phyloP scores from a whole-genome alignment of 208 protist species.

The Trypanosoma lewisi region DNA sequence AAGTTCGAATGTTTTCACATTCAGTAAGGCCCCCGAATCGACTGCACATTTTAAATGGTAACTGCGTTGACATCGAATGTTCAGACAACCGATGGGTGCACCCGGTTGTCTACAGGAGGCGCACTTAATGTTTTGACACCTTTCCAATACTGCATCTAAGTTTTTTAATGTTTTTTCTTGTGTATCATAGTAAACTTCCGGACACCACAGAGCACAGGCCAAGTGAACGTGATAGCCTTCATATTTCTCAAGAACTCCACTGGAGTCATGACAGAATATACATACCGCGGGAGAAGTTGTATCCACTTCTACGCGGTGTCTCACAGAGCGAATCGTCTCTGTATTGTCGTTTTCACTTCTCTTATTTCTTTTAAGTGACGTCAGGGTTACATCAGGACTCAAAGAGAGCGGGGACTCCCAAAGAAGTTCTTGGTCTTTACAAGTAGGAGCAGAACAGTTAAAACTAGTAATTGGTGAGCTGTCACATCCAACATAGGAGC shows the following conservation, averaged over 20 bases:
- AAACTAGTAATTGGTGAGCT: not conserved
- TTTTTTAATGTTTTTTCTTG: slow-evolving; percentile 20
- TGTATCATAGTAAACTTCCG: slow-evolving; percentile 71
- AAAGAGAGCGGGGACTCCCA: not conserved
- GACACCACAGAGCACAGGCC: slow-evolving; percentile 70
- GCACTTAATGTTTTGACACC: slow-evolving; percentile 42
- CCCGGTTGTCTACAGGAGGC: slow-evolving; percentile 44
- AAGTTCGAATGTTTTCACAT: slow-evolving; percentile 20
- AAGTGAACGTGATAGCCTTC: slow-evolving; percentile 35
- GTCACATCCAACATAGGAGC: not conserved
- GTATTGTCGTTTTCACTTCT: not conserved
- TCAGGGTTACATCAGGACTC: not conserved
- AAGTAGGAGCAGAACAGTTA: not conserved
- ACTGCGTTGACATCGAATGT: slow-evolving; percentile 36
- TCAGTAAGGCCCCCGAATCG: slow-evolving; percentile 12
- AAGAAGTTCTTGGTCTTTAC: slow-evolving; percentile 1
- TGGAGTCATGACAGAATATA: slow-evolving; percentile 14
- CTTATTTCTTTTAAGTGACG: not conserved
- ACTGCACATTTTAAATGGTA: slow-evolving; percentile 68
- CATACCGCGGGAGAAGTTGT: not conserved
- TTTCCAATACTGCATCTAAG: slow-evolving; percentile 30
- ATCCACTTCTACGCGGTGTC: slow-evolving; percentile 1
- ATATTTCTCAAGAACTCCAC: slow-evolving; percentile 5
- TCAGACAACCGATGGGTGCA: slow-evolving; percentile 45
- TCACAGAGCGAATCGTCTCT: not conserved